Percentiles rank a stretch among this genome's conserved stretches.
These are phyloP conservation scores for Kwoniella dejecticola DNA, from an alignment of 768 basidiomycete genomes.

Conservation along the genomic window DNA sequence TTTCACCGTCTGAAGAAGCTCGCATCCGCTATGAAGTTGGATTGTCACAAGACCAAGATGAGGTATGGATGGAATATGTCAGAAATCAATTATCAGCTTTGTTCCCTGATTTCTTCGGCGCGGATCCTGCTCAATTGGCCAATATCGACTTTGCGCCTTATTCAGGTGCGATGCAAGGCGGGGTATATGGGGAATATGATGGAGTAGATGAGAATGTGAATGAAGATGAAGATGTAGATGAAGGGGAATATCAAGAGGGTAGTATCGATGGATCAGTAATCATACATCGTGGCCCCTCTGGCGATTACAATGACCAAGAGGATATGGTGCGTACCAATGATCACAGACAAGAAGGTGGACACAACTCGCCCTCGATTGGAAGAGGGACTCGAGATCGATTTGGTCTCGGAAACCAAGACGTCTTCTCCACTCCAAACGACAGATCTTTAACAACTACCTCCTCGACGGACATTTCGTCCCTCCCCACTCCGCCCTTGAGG, in stretches of 20 bases:
- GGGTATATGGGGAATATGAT: no score
- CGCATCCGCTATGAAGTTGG: constrained; percentile 14
- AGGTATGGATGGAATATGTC: constrained; percentile 43
- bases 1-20: constrained; percentile 1
- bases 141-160: background rate
- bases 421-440: background rate
- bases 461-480: constrained; percentile 8
- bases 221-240: no score
- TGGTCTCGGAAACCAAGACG: no score
- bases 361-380: background rate
- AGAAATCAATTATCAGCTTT: constrained; percentile 32
- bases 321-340: no score
- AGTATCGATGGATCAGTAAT: no score
- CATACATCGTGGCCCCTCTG: no score
- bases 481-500: constrained; percentile 8
- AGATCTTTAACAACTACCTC: background rate
- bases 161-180: background rate
- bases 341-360: background rate
- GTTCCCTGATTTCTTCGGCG: constrained; percentile 39
- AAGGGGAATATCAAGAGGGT: no score
- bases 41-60: constrained; percentile 21
- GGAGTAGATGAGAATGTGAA: no score
- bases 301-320: no score
- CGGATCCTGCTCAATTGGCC: background rate
- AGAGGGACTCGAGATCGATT: background rate